Evolutionary conservation across 129 eudicot genomes (phyloP).

Genomic region (Solidago caesia): DNA sequence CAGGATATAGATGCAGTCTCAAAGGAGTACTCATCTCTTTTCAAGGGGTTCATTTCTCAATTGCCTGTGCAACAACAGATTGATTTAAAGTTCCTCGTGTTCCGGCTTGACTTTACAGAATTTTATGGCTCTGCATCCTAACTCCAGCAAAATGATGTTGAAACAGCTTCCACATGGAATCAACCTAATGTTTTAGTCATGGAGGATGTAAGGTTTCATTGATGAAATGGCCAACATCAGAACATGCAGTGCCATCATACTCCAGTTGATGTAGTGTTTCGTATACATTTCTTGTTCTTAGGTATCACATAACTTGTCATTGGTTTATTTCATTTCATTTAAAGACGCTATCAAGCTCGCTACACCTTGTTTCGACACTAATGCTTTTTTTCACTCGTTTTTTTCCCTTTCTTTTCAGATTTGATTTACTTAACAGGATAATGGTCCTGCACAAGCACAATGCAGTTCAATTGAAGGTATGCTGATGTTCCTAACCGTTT

Average conservation of each 20-base stretch:
- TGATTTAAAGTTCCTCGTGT: slow-evolving; percentile 87
- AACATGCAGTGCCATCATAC: slow-evolving; percentile 26
- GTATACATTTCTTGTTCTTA: slow-evolving; percentile 37
- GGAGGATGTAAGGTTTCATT: slow-evolving; percentile 12
- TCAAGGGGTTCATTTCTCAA: slow-evolving; percentile 81
- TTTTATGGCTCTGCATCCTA: slow-evolving; percentile 68
- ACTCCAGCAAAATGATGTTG: slow-evolving; percentile 27
- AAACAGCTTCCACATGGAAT: slow-evolving; percentile 29
- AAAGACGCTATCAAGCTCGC: background rate
- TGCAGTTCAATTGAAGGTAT: slow-evolving; percentile 42
- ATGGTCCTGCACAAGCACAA: slow-evolving; percentile 27
- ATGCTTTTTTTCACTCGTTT: background rate
- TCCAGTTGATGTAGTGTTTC: slow-evolving; percentile 22
- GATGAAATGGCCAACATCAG: slow-evolving; percentile 8
- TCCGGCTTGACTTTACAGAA: slow-evolving; percentile 90
- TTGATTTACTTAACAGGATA: slow-evolving; percentile 21
- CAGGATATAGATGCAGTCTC: slow-evolving; percentile 70
- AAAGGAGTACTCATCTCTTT: slow-evolving; percentile 76
- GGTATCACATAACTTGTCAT: slow-evolving; percentile 30
- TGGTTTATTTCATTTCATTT: background rate
- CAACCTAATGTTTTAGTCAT: slow-evolving; percentile 21
- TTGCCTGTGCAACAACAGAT: slow-evolving; percentile 87
- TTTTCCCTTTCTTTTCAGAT: slow-evolving; percentile 30
- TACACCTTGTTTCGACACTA: slow-evolving; percentile 24
- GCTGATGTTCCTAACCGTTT: slow-evolving; percentile 35